Evolutionary conservation across 2,329 filamentous ascomycete species (phyloP).

Genomic region (Fonsecaea nubica): DNA sequence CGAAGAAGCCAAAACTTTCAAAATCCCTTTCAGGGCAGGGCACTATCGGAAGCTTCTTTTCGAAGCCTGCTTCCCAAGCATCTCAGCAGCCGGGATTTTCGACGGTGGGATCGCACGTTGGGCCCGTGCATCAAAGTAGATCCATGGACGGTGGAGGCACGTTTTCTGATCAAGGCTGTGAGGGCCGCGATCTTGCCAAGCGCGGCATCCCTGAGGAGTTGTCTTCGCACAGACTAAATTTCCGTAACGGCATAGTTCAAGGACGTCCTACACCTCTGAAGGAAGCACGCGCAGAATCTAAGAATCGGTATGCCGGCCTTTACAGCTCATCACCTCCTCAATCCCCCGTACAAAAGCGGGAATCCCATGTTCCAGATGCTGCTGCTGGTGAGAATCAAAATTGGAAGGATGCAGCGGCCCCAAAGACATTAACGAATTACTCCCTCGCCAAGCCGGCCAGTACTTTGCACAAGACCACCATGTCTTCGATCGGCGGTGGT

Average conservation of each 20-base stretch:
- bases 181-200: background rate
- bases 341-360: constrained; percentile 1
- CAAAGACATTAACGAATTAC: constrained; percentile 37
- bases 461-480: constrained; percentile 49
- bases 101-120: background rate
- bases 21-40: constrained; percentile 57
- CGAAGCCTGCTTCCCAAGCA: constrained; percentile 16
- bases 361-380: background rate
- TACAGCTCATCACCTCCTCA: constrained; percentile 38
- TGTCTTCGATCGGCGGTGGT: constrained; percentile 21
- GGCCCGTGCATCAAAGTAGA: background rate
- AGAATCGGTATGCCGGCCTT: constrained; percentile 45
- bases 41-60: constrained; percentile 59
- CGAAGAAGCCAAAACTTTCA: constrained; percentile 45
- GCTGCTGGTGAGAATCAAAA: background rate
- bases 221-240: constrained; percentile 30
- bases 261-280: constrained; percentile 24
- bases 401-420: too few relatives aligned
- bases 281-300: constrained; percentile 21
- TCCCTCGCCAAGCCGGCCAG: constrained; percentile 40
- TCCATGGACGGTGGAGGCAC: background rate
- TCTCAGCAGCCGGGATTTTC: constrained; percentile 3
- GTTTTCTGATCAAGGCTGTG: background rate
- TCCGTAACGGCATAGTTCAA: constrained; percentile 18
- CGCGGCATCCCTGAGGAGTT: constrained; percentile 26